These are phyloP conservation scores for Trametes maxima DNA, from an alignment of 768 basidiomycete genomes.

Conservation along the genomic window DNA sequence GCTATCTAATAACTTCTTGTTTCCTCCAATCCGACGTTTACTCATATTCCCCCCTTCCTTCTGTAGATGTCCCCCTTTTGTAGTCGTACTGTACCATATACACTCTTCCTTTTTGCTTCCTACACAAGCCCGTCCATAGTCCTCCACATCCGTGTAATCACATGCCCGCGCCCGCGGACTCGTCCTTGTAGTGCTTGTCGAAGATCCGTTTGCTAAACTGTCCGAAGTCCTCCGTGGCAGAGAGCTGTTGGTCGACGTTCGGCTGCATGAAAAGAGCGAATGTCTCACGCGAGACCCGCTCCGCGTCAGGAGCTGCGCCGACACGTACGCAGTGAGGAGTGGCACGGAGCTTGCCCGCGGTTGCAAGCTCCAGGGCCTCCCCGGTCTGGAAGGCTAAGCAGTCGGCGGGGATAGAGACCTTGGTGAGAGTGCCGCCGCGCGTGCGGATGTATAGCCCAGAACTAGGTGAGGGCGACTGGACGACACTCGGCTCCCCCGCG, in stretches of 20 bases:
- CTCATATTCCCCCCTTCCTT: background rate
- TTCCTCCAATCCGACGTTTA: background rate
- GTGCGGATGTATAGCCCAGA: slow-evolving; percentile 94
- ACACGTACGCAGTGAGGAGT: slow-evolving; percentile 95
- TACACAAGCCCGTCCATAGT: background rate
- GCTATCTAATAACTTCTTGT: slow-evolving; percentile 6
- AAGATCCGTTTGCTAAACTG: slow-evolving; percentile 87
- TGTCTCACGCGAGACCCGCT: slow-evolving; percentile 77
- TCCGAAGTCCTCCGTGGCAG: slow-evolving; percentile 77
- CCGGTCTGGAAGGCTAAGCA: slow-evolving; percentile 97
- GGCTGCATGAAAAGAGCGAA: slow-evolving; percentile 92
- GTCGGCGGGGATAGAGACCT: slow-evolving; percentile 83
- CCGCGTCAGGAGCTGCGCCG: slow-evolving; percentile 48
- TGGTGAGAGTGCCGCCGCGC: slow-evolving; percentile 74
- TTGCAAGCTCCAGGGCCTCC: slow-evolving; percentile 91
- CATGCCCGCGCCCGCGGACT: slow-evolving; percentile 34
- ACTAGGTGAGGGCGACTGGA: slow-evolving; percentile 68
- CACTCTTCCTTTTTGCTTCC: background rate
- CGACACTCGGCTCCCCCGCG: slow-evolving; percentile 43
- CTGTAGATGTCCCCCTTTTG: slow-evolving; percentile 12
- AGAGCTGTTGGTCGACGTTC: slow-evolving; percentile 75
- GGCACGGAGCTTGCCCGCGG: slow-evolving; percentile 76
- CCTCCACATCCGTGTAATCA: background rate
- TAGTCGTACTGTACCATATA: slow-evolving; percentile 10
- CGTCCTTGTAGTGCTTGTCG: slow-evolving; percentile 55